Evolutionary conservation across 2,329 filamentous ascomycete genomes (phyloP).

Genomic region (Coniochaeta pulveracea): DNA sequence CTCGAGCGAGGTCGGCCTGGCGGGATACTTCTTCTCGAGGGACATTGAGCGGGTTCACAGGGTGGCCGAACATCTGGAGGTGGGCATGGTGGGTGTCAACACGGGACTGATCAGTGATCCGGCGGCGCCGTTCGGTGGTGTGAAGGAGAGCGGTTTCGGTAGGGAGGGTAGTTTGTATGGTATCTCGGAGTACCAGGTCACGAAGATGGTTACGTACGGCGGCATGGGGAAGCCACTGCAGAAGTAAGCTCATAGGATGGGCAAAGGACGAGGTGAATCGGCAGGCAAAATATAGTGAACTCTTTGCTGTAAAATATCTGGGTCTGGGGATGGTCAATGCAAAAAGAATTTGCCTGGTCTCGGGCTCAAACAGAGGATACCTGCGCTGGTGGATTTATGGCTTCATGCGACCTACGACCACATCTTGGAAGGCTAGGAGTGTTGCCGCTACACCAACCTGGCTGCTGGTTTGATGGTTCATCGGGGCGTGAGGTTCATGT

Average conservation of each 20-base stretch:
- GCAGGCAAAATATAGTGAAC: too few species aligned
- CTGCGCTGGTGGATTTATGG: too few species aligned
- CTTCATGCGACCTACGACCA: too few species aligned
- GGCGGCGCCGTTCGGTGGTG: constrained; percentile 59
- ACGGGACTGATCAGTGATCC: constrained; percentile 55
- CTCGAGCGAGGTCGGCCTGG: constrained; percentile 70
- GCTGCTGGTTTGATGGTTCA: too few species aligned
- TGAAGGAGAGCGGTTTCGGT: constrained; percentile 75
- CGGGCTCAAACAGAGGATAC: too few species aligned
- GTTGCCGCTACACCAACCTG: too few species aligned
- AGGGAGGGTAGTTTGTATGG: constrained; percentile 69
- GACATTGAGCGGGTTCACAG: constrained; percentile 48
- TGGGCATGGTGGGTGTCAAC: constrained; percentile 82
- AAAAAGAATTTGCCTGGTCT: too few species aligned
- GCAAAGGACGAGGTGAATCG: too few species aligned
- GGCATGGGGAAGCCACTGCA: constrained; percentile 46
- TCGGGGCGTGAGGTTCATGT: too few species aligned
- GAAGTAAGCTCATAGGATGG: constrained; percentile 21
- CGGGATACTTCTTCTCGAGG: constrained; percentile 82
- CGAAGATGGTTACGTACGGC: constrained; percentile 55
- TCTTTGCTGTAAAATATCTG: too few species aligned
- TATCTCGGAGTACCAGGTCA: constrained; percentile 63
- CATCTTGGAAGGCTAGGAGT: too few species aligned
- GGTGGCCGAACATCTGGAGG: constrained; percentile 61
- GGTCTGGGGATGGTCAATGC: too few species aligned